phyloP scores from a whole-genome alignment of 1,284 basidiomycete genomes.

The Mycosarcoma maydis region DNA sequence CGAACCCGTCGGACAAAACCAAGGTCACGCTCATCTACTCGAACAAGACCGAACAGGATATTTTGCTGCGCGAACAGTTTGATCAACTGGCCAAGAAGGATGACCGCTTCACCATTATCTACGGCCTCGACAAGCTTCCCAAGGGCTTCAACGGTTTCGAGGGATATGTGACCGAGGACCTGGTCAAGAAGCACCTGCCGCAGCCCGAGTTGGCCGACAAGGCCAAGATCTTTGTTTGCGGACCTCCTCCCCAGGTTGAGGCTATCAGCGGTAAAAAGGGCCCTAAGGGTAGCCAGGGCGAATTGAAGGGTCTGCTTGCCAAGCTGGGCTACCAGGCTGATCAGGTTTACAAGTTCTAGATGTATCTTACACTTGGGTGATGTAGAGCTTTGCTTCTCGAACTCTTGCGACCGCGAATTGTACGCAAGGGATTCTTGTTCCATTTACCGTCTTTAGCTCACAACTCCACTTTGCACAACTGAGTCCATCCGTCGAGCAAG shows the following conservation, averaged over 20 bases:
- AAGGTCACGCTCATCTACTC: conserved; percentile 92
- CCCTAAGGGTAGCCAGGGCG: conserved; percentile 62
- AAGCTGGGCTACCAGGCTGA: conserved; percentile 62
- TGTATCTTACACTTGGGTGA: too few species aligned
- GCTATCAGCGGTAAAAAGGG: conserved; percentile 64
- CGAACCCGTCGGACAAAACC: conserved; percentile 82
- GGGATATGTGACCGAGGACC: conserved; percentile 74
- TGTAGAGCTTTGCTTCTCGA: too few species aligned
- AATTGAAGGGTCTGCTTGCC: conserved; percentile 62
- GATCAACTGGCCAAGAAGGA: conserved; percentile 69
- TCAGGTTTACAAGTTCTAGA: conserved; percentile 63
- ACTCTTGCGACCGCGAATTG: too few species aligned
- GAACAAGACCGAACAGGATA: conserved; percentile 89
- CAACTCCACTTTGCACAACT: too few species aligned
- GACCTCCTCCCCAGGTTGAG: conserved; percentile 67
- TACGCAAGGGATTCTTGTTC: too few species aligned
- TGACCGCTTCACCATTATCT: conserved; percentile 78
- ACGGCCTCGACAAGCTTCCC: conserved; percentile 82
- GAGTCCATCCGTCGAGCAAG: too few species aligned
- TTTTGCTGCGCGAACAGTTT: conserved; percentile 84
- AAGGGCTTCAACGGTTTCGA: conserved; percentile 72
- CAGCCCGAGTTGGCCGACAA: conserved; percentile 76
- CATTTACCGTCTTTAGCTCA: too few species aligned
- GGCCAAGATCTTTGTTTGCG: conserved; percentile 89
- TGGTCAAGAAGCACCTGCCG: conserved; percentile 79